phyloP scores from a whole-genome alignment of 2,329 filamentous ascomycete genomes.

The Coniella vitis region DNA sequence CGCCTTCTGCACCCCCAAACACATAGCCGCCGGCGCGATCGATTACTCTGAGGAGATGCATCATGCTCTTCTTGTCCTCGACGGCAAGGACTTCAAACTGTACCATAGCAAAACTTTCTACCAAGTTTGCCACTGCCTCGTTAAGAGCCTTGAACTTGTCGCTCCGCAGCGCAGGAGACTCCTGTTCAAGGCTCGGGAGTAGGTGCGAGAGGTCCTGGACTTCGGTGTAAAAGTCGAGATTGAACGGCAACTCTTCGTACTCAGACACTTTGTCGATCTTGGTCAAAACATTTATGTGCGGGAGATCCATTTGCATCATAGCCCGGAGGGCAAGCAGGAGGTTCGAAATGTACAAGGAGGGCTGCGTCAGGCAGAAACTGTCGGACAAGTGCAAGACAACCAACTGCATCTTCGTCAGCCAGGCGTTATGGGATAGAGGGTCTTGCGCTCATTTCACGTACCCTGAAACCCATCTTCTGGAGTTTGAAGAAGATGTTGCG shows the following conservation, averaged over 20 bases:
- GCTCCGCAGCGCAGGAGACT: constrained; percentile 62
- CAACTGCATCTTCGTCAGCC: constrained; percentile 48
- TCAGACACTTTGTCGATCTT: constrained; percentile 92
- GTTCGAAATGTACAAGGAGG: constrained; percentile 91
- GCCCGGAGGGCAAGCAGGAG: constrained; percentile 86
- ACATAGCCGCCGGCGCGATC: constrained; percentile 90
- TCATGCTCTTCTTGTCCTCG: constrained; percentile 96
- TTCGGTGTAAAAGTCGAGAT: constrained; percentile 95
- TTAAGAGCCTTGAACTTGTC: constrained; percentile 81
- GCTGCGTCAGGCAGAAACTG: constrained; percentile 86
- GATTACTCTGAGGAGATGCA: constrained; percentile 79
- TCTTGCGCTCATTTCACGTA: constrained; percentile 37
- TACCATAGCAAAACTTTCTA: constrained; percentile 85
- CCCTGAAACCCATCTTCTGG: constrained; percentile 87
- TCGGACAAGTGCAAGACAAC: constrained; percentile 92
- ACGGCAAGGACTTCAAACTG: constrained; percentile 90
- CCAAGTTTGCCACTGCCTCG: constrained; percentile 75
- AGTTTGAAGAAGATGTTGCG: constrained; percentile 87
- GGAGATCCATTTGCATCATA: constrained; percentile 97
- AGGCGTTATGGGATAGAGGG: not conserved
- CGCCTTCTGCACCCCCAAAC: constrained; percentile 83
- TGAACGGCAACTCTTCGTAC: constrained; percentile 85
- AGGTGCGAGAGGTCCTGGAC: constrained; percentile 88
- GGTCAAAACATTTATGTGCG: constrained; percentile 90
- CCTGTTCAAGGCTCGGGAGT: constrained; percentile 70